phyloP scores from a whole-genome alignment of 371 early-diverging fungal genomes.

The Haplosporangium sp. region DNA sequence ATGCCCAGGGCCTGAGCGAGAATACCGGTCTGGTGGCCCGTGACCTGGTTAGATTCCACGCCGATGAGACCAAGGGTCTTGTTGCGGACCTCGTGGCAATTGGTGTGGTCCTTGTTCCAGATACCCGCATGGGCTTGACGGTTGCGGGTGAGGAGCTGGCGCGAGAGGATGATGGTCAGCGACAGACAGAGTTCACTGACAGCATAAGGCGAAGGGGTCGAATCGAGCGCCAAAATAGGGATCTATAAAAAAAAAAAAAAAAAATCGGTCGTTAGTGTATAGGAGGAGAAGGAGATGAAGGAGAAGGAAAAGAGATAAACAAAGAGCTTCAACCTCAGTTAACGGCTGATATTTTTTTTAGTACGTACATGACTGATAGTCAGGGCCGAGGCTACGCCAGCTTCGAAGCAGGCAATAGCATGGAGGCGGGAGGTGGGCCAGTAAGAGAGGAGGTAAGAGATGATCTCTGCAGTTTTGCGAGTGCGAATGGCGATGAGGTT shows the following conservation, averaged over 20 bases:
- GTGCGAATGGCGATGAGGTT: slow-evolving; percentile 54
- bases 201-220: slow-evolving; percentile 53
- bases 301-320: background rate
- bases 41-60: slow-evolving; percentile 35
- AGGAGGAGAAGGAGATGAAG: background rate
- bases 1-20: slow-evolving; percentile 52
- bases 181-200: slow-evolving; percentile 56
- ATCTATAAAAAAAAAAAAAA: slow-evolving; percentile 18
- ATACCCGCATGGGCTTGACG: slow-evolving; percentile 45
- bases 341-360: background rate
- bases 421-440: slow-evolving; percentile 55
- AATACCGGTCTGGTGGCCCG: slow-evolving; percentile 50
- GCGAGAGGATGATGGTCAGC: slow-evolving; percentile 53
- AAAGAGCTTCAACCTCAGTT: background rate
- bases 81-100: slow-evolving; percentile 55
- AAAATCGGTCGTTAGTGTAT: background rate
- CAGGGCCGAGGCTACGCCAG: slow-evolving; percentile 50
- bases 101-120: slow-evolving; percentile 54
- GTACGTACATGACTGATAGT: slow-evolving; percentile 47
- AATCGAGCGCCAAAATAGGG: slow-evolving; percentile 45
- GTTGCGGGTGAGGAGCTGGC: slow-evolving; percentile 41
- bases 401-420: slow-evolving; percentile 54
- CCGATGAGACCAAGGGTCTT: slow-evolving; percentile 49
- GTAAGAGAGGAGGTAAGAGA: slow-evolving; percentile 53
- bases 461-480: slow-evolving; percentile 54